phyloP scores from a whole-genome alignment of 805 yeast genomes.

The Starmerella tilneyi region DNA sequence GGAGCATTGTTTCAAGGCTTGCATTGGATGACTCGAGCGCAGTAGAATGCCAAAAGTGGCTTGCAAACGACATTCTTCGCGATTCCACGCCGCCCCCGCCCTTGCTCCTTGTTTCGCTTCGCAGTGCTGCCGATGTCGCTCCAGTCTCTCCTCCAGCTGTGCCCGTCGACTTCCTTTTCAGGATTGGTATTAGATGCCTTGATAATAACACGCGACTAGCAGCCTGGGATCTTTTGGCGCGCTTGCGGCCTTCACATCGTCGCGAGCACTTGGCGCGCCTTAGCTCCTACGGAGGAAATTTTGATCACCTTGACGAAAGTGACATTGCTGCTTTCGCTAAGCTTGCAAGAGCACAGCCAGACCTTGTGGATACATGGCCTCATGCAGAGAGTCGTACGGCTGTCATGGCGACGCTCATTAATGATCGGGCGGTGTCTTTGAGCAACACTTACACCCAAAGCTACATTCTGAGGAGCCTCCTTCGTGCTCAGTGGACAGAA shows the following conservation, averaged over 20 bases:
- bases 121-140: constrained; percentile 1
- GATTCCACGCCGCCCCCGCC: constrained; percentile 8
- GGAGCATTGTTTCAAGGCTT: constrained; percentile 18
- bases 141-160: constrained; percentile 7
- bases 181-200: constrained; percentile 5
- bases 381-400: not conserved
- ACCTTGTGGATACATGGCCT: constrained; percentile 1
- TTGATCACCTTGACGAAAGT: not conserved
- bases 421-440: not conserved
- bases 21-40: not conserved
- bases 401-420: not conserved
- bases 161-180: constrained; percentile 1
- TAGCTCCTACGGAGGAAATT: not conserved
- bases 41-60: constrained; percentile 20
- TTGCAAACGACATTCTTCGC: constrained; percentile 12
- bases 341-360: not conserved
- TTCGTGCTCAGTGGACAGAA: not conserved
- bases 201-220: not conserved
- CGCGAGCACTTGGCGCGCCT: not conserved
- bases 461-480: not conserved
- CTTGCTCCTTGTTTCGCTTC: constrained; percentile 3
- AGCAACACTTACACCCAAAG: not conserved
- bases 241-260: not conserved
- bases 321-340: constrained; percentile 1
- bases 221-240: not conserved